phyloP scores from a whole-genome alignment of 352 stramenopile genomes.

The Saprolegnia parasitica region DNA sequence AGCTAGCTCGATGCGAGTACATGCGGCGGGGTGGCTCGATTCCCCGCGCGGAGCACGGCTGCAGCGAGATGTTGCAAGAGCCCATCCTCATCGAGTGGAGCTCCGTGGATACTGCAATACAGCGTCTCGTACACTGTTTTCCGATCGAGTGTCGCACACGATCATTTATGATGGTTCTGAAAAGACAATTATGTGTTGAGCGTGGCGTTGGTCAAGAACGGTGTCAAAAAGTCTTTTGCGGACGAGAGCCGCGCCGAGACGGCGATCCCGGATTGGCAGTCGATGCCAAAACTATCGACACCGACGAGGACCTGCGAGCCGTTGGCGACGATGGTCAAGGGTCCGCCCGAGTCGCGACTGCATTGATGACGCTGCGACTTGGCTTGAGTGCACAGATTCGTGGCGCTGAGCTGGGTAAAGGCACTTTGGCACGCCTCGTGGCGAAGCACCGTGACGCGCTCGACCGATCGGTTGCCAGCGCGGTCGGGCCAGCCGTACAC shows the following conservation, averaged over 20 bases:
- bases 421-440: not conserved
- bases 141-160: too few relatives aligned
- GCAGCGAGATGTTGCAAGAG: not conserved
- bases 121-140: too few relatives aligned
- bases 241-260: not conserved
- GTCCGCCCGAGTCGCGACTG: not conserved
- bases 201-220: slow-evolving; percentile 4
- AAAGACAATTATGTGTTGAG: not conserved
- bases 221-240: not conserved
- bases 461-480: not conserved
- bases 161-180: too few relatives aligned
- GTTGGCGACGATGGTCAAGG: not conserved
- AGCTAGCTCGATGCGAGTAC: too few relatives aligned
- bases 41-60: too few relatives aligned
- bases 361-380: not conserved
- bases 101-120: too few relatives aligned
- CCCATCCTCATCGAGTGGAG: not conserved
- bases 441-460: not conserved
- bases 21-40: too few relatives aligned
- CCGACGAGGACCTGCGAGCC: not conserved
- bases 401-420: not conserved
- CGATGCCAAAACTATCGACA: not conserved
- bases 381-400: slow-evolving; percentile 4
- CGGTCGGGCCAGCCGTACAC: not conserved
- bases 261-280: not conserved